Percentiles rank a stretch among this genome's conserved stretches.
phyloP scores from a whole-genome alignment of 805 yeast genomes.

The Yamadazyma sp. region DNA sequence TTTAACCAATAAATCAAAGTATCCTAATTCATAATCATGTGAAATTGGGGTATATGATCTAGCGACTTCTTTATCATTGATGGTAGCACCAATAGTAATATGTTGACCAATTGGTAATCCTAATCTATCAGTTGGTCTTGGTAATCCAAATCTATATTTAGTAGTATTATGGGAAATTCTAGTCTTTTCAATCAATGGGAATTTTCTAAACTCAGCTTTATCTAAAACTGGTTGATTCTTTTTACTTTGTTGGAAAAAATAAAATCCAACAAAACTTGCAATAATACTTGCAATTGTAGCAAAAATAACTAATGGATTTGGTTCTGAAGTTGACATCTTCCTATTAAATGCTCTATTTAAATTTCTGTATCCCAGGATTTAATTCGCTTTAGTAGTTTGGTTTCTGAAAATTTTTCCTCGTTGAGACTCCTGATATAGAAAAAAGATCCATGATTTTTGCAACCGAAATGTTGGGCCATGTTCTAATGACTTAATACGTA shows the following conservation, averaged over 20 bases:
- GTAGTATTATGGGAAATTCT: slow-evolving; percentile 78
- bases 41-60: slow-evolving; percentile 92
- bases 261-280: slow-evolving; percentile 28
- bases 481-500: no score
- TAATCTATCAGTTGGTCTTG: slow-evolving; percentile 65
- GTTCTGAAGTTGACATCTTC: slow-evolving; percentile 18
- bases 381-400: no score
- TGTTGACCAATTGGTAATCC: slow-evolving; percentile 97
- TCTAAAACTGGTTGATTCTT: slow-evolving; percentile 53
- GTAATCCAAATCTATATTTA: slow-evolving; percentile 79
- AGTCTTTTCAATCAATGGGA: slow-evolving; percentile 76
- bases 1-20: slow-evolving; percentile 82
- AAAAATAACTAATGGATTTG: slow-evolving; percentile 39
- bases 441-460: no score
- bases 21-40: slow-evolving; percentile 72
- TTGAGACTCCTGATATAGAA: no score
- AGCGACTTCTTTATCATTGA: slow-evolving; percentile 75
- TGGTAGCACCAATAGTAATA: slow-evolving; percentile 70
- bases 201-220: slow-evolving; percentile 67
- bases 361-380: no score
- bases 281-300: slow-evolving; percentile 40
- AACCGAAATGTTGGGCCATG: no score
- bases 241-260: slow-evolving; percentile 31
- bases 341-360: no score
- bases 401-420: no score